Percentiles rank a stretch among this genome's conserved stretches.
phyloP scores from a whole-genome alignment of 352 stramenopile species.

The Pythium apleroticum region DNA sequence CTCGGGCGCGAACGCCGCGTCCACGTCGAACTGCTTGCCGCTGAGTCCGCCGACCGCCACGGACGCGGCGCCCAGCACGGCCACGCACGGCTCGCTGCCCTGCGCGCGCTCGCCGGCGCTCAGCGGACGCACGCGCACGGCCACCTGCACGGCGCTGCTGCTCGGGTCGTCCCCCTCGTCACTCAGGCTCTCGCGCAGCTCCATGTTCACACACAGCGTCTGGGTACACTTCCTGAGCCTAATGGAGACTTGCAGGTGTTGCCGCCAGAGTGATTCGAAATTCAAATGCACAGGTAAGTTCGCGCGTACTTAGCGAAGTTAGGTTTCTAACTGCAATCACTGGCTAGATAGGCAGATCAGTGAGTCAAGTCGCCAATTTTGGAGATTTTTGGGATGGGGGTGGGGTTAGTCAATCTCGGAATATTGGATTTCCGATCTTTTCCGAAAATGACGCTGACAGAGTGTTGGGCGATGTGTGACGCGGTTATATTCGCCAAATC shows the following conservation, averaged over 20 bases:
- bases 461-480: neutral
- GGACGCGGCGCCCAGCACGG: constrained; percentile 13
- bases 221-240: neutral
- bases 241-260: constrained; percentile 2
- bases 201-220: constrained; percentile 14
- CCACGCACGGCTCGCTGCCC: constrained; percentile 40
- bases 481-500: neutral
- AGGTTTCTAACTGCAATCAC: neutral
- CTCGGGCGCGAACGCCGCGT: constrained; percentile 63
- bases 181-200: neutral
- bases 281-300: constrained; percentile 15
- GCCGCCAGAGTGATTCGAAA: constrained; percentile 6
- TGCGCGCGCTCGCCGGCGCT: constrained; percentile 40
- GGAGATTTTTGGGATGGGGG: neutral
- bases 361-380: too few relatives aligned
- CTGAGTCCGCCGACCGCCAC: constrained; percentile 36
- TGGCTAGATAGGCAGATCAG: too few relatives aligned
- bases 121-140: constrained; percentile 53
- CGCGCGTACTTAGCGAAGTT: constrained; percentile 12
- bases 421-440: neutral
- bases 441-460: neutral
- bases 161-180: neutral
- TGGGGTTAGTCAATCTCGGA: neutral
- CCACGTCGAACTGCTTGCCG: constrained; percentile 72
- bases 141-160: constrained; percentile 48